These are phyloP conservation scores for Dalbergia cochinchinensis DNA, from an alignment of 306 rosid genomes.

Conservation along the genomic window DNA sequence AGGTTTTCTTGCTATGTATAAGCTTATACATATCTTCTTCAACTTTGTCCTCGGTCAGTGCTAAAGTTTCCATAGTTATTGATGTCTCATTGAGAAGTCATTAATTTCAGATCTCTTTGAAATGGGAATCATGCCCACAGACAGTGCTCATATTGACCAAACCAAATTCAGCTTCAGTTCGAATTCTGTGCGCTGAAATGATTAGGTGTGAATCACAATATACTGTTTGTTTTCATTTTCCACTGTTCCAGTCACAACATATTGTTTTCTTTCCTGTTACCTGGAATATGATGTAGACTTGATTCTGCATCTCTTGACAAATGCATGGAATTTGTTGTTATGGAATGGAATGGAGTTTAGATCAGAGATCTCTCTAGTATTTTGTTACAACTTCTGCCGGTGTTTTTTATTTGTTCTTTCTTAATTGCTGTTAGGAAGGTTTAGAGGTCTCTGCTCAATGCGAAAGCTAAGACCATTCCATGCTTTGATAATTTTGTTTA, in stretches of 20 bases:
- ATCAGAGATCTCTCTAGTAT: constrained; percentile 32
- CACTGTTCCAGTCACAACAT: constrained; percentile 19
- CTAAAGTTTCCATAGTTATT: constrained; percentile 27
- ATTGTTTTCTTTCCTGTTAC: constrained; percentile 14
- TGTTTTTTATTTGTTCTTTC: constrained; percentile 29
- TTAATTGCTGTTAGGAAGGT: constrained; percentile 28
- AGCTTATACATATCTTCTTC: constrained; percentile 15
- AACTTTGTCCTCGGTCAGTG: constrained; percentile 9
- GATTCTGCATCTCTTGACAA: constrained; percentile 38
- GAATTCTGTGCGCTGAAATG: constrained; percentile 86
- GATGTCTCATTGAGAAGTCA: constrained; percentile 49
- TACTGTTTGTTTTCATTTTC: constrained; percentile 31
- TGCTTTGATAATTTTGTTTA: not conserved
- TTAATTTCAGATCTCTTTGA: constrained; percentile 88
- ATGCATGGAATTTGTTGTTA: constrained; percentile 8
- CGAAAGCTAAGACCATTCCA: not conserved
- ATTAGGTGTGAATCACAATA: constrained; percentile 67
- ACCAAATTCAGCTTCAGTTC: constrained; percentile 90
- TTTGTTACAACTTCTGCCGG: constrained; percentile 26
- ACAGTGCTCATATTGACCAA: constrained; percentile 89
- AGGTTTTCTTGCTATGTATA: constrained; percentile 8
- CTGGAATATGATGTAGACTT: constrained; percentile 14
- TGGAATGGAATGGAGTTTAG: constrained; percentile 35
- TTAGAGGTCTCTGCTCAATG: constrained; percentile 23
- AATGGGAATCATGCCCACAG: constrained; percentile 94